Base-by-base conservation (phyloP, 371 early-diverging fungal species). In the Apophysomyces elegans region DNA sequence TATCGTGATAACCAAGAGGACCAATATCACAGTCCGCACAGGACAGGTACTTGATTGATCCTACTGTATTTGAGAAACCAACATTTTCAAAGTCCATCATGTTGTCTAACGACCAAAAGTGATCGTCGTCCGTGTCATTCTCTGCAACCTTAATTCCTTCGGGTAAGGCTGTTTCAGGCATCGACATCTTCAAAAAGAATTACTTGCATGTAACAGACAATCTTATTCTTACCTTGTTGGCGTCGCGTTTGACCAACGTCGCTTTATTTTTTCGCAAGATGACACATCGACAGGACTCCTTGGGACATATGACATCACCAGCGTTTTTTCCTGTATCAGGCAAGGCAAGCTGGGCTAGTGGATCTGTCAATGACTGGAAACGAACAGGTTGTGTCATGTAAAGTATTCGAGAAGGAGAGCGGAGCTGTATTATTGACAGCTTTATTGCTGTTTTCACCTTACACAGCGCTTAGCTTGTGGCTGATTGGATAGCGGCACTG, bases 11-110 rank as follows among this genome's bases (percentile, higher is more conserved):
- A 3, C 94, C 94, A 54, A 93, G 59, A 14, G 94, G 94, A 4
- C 91, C 92, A 26, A 86, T 72, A 68, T 93, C 93, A 65, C 94
- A 93, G 66, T 93, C 94, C 14, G 94, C 93, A 68, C 94, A 93
- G 1, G 88, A 87, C 13, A 93, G 73, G 62, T 86, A 91, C 72
- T 91, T 87, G 37, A 79, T 77, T 2, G 80, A 70, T 3, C 73
- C 83, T 0, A 87, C 76, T 7, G 83, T 79, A 21, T 87, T 87
- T 26, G 91, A 88, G 70, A 94, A 90, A n/a, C 94, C 90, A 47
- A 91, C 77, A 68, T 92, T 92, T 58, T 92, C 91, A 72, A 92
- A 92, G 14, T 80, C 78, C 87, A 92, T 89, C 88, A 91, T 87
- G 63, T 88, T 80, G 5, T 67, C 37, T 16, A 92, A 78, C 58